Conservation (phyloP, 805 yeast genomes). For the Blastobotrys parvus region DNA sequence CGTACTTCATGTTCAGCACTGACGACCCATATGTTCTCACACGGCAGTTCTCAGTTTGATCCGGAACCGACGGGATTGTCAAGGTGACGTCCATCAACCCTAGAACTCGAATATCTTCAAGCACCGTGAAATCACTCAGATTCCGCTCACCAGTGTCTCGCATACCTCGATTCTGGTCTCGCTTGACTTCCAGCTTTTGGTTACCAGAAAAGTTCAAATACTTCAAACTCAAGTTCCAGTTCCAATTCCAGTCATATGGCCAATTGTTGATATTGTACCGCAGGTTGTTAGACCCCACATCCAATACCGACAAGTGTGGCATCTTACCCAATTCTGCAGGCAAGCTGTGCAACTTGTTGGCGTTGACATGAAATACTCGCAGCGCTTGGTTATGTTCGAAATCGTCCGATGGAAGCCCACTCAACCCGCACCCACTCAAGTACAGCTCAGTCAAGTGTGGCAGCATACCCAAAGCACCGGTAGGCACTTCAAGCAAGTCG, state of each 20-base stretch:
- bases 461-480: slow-evolving; percentile 55
- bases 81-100: slow-evolving; percentile 95
- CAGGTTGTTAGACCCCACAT: slow-evolving; percentile 83
- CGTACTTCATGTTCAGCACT: slow-evolving; percentile 68
- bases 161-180: slow-evolving; percentile 35
- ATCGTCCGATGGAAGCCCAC: slow-evolving; percentile 79
- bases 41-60: slow-evolving; percentile 73
- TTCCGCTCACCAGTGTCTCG: slow-evolving; percentile 18
- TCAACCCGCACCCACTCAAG: slow-evolving; percentile 74
- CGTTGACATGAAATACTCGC: slow-evolving; percentile 60
- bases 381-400: slow-evolving; percentile 54
- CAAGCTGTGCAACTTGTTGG: slow-evolving; percentile 74
- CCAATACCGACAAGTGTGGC: slow-evolving; percentile 56
- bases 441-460: slow-evolving; percentile 53
- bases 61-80: slow-evolving; percentile 82
- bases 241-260: slow-evolving; percentile 98
- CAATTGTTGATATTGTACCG: slow-evolving; percentile 89
- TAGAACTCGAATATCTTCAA: slow-evolving; percentile 61
- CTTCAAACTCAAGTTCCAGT: slow-evolving; percentile 63
- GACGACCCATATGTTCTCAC: slow-evolving; percentile 85
- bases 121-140: slow-evolving; percentile 58
- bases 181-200: slow-evolving; percentile 80
- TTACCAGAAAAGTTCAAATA: slow-evolving; percentile 90
- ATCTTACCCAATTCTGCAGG: slow-evolving; percentile 83
- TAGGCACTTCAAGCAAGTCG: slow-evolving; percentile 72